These are phyloP conservation scores for Mycosarcoma maydis DNA, from an alignment of 1,284 basidiomycete genomes.

Conservation along the genomic window DNA sequence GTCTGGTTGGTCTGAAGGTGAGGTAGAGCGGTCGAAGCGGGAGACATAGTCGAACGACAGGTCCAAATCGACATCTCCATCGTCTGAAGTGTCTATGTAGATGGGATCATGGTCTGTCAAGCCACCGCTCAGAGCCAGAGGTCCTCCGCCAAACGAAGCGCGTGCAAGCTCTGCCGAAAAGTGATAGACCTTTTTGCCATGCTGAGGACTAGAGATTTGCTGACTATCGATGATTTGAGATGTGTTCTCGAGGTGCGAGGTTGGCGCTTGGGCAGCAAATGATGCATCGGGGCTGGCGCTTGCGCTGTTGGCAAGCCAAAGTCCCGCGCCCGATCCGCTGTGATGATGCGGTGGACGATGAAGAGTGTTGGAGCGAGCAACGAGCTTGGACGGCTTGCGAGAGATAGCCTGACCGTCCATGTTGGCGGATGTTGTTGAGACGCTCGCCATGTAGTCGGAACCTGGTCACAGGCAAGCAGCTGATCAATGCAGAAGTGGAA, in stretches of 20 bases:
- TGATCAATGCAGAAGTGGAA: no score
- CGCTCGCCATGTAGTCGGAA: slow-evolving; percentile 17
- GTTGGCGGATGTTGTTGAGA: slow-evolving; percentile 15
- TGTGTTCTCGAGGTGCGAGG: background rate
- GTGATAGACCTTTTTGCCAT: slow-evolving; percentile 27
- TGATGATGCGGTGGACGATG: slow-evolving; percentile 43
- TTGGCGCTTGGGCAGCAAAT: slow-evolving; percentile 2
- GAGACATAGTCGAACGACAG: slow-evolving; percentile 57
- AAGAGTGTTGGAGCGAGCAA: slow-evolving; percentile 30
- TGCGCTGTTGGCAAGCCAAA: slow-evolving; percentile 46
- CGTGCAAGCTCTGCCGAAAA: slow-evolving; percentile 38
- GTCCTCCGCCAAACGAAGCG: slow-evolving; percentile 17
- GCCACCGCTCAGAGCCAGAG: slow-evolving; percentile 11
- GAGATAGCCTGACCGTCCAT: slow-evolving; percentile 10
- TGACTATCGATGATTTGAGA: background rate
- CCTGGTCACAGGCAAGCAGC: background rate
- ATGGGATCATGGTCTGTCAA: slow-evolving; percentile 8
- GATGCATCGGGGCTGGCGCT: slow-evolving; percentile 20
- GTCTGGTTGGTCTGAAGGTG: slow-evolving; percentile 23
- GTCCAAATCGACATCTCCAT: slow-evolving; percentile 50
- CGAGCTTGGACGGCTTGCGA: slow-evolving; percentile 32
- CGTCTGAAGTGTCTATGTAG: slow-evolving; percentile 13
- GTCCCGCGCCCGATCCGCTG: slow-evolving; percentile 43
- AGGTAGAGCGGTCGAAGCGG: slow-evolving; percentile 28
- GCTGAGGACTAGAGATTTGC: background rate